These are phyloP conservation scores for Citrus trifoliata DNA, from an alignment of 345 rosid genomes.

Conservation along the genomic window DNA sequence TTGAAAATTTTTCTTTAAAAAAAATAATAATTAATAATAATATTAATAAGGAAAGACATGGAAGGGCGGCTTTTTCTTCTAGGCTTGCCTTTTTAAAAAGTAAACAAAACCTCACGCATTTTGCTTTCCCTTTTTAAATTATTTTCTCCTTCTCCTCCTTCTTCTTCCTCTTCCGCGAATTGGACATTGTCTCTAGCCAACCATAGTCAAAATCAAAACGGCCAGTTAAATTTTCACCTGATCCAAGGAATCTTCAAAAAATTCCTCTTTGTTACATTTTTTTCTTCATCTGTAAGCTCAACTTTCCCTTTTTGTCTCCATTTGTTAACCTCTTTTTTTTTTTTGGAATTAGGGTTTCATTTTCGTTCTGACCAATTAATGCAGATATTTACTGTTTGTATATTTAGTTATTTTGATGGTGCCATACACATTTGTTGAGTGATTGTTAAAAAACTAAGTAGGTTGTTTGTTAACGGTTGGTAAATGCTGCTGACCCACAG, in stretches of 20 bases:
- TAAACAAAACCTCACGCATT: not conserved
- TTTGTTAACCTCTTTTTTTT: not conserved
- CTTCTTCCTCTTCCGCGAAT: not conserved
- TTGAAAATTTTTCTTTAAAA: too few species aligned
- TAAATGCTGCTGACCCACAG: constrained; percentile 6
- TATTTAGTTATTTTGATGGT: not conserved
- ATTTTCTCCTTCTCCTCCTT: not conserved
- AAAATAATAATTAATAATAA: too few species aligned
- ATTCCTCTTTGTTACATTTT: not conserved
- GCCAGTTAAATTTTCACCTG: not conserved
- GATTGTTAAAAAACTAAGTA: not conserved
- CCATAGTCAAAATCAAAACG: not conserved
- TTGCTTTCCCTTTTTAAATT: not conserved
- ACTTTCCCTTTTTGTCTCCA: not conserved
- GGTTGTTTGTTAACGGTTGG: constrained; percentile 4
- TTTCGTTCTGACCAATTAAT: not conserved
- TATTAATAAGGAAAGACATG: too few species aligned
- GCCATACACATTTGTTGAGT: not conserved
- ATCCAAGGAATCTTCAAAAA: not conserved
- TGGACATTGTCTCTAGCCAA: not conserved
- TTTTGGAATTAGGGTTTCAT: constrained; percentile 6
- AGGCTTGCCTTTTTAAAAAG: not conserved
- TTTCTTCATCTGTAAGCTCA: constrained; percentile 5
- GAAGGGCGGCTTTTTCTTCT: constrained; percentile 7
- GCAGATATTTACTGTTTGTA: too few species aligned